These are phyloP conservation scores for Cryoendolithus antarcticus DNA, from an alignment of 2,329 filamentous ascomycete species.

Conservation along the genomic window DNA sequence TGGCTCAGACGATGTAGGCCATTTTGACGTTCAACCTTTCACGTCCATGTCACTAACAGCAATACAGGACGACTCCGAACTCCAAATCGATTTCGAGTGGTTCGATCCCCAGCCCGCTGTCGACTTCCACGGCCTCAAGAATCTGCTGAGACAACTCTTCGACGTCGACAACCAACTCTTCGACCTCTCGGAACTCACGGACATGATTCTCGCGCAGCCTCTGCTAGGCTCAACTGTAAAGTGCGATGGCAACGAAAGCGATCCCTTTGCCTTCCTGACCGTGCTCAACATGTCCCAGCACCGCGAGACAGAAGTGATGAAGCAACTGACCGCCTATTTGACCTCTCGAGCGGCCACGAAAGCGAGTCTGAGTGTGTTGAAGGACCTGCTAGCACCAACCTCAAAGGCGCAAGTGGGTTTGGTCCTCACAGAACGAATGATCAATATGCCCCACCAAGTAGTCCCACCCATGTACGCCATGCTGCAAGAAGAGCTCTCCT, in stretches of 20 bases:
- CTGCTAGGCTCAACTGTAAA: conserved; percentile 84
- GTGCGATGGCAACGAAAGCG: conserved; percentile 85
- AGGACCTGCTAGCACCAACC: conserved; percentile 25
- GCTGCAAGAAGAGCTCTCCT: conserved; percentile 82
- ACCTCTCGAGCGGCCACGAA: conserved; percentile 40
- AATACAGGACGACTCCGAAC: conserved; percentile 68
- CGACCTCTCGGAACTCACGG: conserved; percentile 74
- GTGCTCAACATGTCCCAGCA: conserved; percentile 74
- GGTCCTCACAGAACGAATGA: conserved; percentile 80
- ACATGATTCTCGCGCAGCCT: conserved; percentile 76
- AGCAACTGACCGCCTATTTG: conserved; percentile 61
- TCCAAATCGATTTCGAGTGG: conserved; percentile 97
- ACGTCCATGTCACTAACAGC: not conserved
- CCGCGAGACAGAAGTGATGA: conserved; percentile 57
- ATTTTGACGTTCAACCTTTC: conserved; percentile 1
- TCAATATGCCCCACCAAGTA: conserved; percentile 93
- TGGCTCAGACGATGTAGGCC: conserved; percentile 18
- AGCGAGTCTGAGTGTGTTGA: conserved; percentile 27
- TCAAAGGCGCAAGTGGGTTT: conserved; percentile 55
- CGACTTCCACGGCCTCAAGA: conserved; percentile 92
- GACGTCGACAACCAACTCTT: conserved; percentile 78
- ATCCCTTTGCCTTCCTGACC: conserved; percentile 86
- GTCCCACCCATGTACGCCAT: conserved; percentile 90
- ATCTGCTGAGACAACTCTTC: conserved; percentile 78
- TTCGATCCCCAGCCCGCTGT: conserved; percentile 84